Base-by-base conservation (phyloP, 2,329 filamentous ascomycete species). In the Colletotrichum spaethianum region DNA sequence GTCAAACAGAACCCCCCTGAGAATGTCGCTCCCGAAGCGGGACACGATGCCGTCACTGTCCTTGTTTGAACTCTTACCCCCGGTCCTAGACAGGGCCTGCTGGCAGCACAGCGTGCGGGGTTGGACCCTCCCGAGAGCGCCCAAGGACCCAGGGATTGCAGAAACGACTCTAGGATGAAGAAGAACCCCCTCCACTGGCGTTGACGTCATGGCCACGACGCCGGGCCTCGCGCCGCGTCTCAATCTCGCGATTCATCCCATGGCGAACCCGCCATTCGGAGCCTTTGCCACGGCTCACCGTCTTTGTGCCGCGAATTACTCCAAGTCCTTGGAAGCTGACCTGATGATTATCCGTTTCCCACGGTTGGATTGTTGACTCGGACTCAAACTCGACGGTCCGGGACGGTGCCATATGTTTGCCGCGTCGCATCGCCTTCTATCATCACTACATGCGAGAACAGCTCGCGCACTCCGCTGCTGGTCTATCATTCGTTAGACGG, bases 31-130 rank as follows among this genome's bases (percentile, higher is more conserved):
- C 46, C 16, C 12, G 53, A 60, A 69, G 52, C 52, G 55, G 64
- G 56, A 57, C 55, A 38, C 42, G 28, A 72, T 72, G 69, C 57
- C 66, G 69, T 72, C 69, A 69, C 26, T 46, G 12, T 55, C 16
- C 56, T 16, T 60, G 36, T 28, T 18, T 5, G n/a, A 59, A 40
- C 56, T 28, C 56, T 44, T n/a, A 44, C 18, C 38, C 56, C 23
- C 26, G 8, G 56, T 31, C 38, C 26, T 26, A 53, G 46, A 50
- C 46, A 16, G 40, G 46, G 23, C 44, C 31, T 11, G 12, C 7
- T 14, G 20, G 59, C 59, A 44, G 60, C 40, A 48, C 40, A 46
- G 33, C 55, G 38, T 18, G 40, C 46, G 60, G 46, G 60, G 46
- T 42, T 53, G 23, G 23, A 42, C 60, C 60, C 46, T 53, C 46